These are phyloP conservation scores for Salicornia ramosissima DNA, from an alignment of 148 eudicot genomes.

Conservation along the genomic window DNA sequence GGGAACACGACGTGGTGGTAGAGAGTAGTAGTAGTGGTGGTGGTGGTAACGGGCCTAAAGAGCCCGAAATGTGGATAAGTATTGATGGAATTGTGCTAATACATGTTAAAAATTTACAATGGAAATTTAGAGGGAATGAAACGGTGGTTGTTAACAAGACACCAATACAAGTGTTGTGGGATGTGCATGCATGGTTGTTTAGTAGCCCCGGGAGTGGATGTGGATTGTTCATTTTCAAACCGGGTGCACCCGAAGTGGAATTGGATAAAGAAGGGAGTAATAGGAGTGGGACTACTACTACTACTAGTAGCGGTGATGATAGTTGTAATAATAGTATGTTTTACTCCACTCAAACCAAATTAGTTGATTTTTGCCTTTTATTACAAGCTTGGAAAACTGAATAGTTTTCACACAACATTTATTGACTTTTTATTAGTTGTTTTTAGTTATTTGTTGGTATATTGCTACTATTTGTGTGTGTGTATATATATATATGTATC, in stretches of 20 bases:
- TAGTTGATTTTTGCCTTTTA: constrained; percentile 58
- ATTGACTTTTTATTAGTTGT: no score
- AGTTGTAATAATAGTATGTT: constrained; percentile 41
- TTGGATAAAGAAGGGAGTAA: constrained; percentile 39
- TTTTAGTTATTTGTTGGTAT: no score
- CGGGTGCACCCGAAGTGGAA: constrained; percentile 38
- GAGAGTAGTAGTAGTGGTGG: no score
- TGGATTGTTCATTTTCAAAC: constrained; percentile 76
- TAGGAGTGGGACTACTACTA: constrained; percentile 25
- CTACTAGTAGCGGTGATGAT: constrained; percentile 41
- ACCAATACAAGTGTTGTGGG: constrained; percentile 78
- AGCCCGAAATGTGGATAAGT: constrained; percentile 78
- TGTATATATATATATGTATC: no score
- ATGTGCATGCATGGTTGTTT: constrained; percentile 78
- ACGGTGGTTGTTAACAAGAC: constrained; percentile 58
- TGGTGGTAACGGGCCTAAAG: constrained; percentile 39
- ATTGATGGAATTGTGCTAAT: constrained; percentile 60
- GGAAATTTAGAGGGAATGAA: constrained; percentile 90
- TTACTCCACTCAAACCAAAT: constrained; percentile 42
- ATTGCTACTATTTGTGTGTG: no score
- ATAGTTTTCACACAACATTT: no score
- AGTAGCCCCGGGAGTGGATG: constrained; percentile 47
- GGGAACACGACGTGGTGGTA: constrained; percentile 44
- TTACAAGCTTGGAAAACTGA: constrained; percentile 85
- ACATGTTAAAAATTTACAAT: constrained; percentile 63